Evolutionary conservation across 257 asterid genomes (phyloP).

Genomic region (Plantago elongata): DNA sequence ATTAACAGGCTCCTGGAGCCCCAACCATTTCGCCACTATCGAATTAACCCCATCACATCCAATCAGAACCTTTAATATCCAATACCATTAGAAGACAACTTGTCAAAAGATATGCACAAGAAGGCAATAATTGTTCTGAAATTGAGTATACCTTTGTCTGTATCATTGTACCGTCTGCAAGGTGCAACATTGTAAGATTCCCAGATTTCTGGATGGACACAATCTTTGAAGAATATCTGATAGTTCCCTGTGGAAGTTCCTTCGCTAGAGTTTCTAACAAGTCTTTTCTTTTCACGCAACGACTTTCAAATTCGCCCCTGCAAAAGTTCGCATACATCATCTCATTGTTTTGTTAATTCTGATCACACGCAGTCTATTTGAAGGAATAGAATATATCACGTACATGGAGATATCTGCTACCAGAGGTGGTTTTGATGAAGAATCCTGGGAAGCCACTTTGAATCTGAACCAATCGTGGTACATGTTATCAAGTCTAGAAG

Average conservation of each 20-base stretch:
- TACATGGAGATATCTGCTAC: constrained; percentile 21
- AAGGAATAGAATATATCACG: constrained; percentile 6
- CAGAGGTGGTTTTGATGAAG: constrained; percentile 18
- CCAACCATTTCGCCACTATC: constrained; percentile 62
- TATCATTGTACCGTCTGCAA: constrained; percentile 61
- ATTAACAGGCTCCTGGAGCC: constrained; percentile 45
- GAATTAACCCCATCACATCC: constrained; percentile 93
- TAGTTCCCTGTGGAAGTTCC: constrained; percentile 61
- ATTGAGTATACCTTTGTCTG: constrained; percentile 45
- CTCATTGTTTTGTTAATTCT: too few species aligned
- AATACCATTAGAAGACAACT: background rate
- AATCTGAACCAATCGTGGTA: background rate
- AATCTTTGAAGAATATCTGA: constrained; percentile 67
- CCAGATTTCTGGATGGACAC: constrained; percentile 65
- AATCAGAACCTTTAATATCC: constrained; percentile 48
- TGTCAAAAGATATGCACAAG: background rate
- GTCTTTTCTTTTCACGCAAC: constrained; percentile 59
- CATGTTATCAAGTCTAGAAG: too few species aligned
- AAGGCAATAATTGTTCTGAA: background rate
- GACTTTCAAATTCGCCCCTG: constrained; percentile 11
- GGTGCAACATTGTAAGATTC: constrained; percentile 51
- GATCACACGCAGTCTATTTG: too few species aligned
- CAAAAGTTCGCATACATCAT: constrained; percentile 18
- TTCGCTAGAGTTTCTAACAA: constrained; percentile 50
- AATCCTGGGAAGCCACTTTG: constrained; percentile 31